phyloP scores from a whole-genome alignment of 2,329 filamentous ascomycete species.

The Juglanconis oblonga region DNA sequence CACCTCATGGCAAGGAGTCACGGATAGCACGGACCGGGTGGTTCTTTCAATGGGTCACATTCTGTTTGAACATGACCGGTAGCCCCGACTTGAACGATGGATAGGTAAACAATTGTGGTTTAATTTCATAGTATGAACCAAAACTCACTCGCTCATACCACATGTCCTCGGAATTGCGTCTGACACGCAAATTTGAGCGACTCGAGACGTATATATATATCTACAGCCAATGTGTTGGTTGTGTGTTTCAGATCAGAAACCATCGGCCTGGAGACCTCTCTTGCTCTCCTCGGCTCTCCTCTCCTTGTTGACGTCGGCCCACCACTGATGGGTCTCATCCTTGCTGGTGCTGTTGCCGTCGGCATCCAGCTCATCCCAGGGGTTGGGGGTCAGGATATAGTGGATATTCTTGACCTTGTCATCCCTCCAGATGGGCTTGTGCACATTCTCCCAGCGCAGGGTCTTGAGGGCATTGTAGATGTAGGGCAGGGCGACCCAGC shows the following conservation, averaged over 20 bases:
- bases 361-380: constrained; percentile 52
- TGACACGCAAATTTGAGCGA: neutral
- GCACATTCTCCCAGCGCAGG: constrained; percentile 50
- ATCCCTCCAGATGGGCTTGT: constrained; percentile 56
- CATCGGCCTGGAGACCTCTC: constrained; percentile 35
- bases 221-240: neutral
- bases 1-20: constrained; percentile 18
- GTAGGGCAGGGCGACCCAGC: constrained; percentile 59
- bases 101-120: neutral
- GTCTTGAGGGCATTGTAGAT: constrained; percentile 64
- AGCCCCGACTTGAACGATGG: neutral
- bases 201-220: neutral
- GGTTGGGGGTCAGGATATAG: constrained; percentile 60
- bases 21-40: neutral
- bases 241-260: constrained; percentile 21
- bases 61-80: neutral
- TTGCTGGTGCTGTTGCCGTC: constrained; percentile 41
- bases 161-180: neutral
- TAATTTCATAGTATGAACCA: neutral
- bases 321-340: constrained; percentile 54
- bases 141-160: neutral
- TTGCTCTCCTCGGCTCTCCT: constrained; percentile 39
- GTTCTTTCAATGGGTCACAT: neutral
- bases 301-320: constrained; percentile 47
- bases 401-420: constrained; percentile 59